Conservation (phyloP, 441 rosid species). For the Jatropha podagrica region DNA sequence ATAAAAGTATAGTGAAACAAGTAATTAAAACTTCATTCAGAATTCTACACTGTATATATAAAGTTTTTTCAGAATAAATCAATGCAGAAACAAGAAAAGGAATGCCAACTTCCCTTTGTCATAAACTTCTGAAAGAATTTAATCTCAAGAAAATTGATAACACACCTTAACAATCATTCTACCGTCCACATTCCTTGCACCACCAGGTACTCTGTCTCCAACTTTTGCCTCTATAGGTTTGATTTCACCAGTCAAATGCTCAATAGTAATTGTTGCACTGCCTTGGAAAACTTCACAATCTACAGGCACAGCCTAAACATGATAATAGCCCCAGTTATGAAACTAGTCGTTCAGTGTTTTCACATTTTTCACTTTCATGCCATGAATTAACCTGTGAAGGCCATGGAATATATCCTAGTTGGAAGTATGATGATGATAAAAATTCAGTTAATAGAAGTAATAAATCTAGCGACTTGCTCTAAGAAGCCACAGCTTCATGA, state of each 20-base stretch:
- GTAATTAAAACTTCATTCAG: not conserved
- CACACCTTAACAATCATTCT: conserved; percentile 91
- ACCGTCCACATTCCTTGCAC: conserved; percentile 97
- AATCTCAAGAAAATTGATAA: conserved; percentile 15
- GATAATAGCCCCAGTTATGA: conserved; percentile 26
- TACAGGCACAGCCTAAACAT: conserved; percentile 79
- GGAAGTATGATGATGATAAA: not conserved
- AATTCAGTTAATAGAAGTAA: not conserved
- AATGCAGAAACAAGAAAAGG: not conserved
- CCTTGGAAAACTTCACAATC: conserved; percentile 95
- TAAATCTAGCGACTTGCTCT: not conserved
- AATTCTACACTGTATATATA: conserved; percentile 5
- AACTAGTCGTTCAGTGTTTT: conserved; percentile 9
- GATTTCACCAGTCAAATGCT: conserved; percentile 96
- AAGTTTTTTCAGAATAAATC: conserved; percentile 12
- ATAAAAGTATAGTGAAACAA: not conserved
- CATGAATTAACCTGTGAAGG: not conserved
- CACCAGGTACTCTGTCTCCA: conserved; percentile 93
- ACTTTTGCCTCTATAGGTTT: conserved; percentile 85
- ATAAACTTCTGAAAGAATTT: conserved; percentile 14
- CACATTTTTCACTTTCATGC: not conserved
- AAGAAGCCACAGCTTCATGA: not conserved
- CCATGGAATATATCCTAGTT: not conserved
- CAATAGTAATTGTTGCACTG: conserved; percentile 83
- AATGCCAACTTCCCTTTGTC: conserved; percentile 18